Evolutionary conservation across 352 stramenopile genomes (phyloP).

Genomic region (Pythium insidiosum): DNA sequence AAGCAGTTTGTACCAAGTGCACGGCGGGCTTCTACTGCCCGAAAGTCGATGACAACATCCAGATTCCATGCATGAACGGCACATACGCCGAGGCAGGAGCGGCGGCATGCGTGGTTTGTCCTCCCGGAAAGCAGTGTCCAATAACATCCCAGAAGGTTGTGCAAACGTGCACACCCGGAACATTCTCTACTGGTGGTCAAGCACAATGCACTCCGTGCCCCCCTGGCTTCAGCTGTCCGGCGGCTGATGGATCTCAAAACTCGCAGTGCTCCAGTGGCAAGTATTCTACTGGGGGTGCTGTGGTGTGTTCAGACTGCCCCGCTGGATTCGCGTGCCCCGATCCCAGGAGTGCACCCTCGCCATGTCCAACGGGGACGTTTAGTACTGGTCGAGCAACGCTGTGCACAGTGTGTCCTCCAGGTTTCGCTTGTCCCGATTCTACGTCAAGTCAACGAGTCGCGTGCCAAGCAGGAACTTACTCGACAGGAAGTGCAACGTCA

Average conservation of each 20-base stretch:
- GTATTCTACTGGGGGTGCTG: conserved; percentile 25
- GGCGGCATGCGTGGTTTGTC: conserved; percentile 35
- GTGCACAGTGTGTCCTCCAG: conserved; percentile 57
- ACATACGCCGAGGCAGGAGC: conserved; percentile 40
- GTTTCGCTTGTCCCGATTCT: conserved; percentile 66
- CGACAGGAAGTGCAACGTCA: conserved; percentile 28
- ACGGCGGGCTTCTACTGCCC: conserved; percentile 51
- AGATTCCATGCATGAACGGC: conserved; percentile 36
- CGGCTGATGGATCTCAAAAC: conserved; percentile 38
- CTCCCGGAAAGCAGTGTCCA: conserved; percentile 54
- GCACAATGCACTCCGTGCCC: conserved; percentile 34
- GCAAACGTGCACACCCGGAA: conserved; percentile 37
- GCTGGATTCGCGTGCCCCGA: conserved; percentile 44
- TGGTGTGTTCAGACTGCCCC: conserved; percentile 60
- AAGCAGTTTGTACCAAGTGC: conserved; percentile 47
- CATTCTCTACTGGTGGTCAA: conserved; percentile 54
- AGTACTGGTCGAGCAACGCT: conserved; percentile 34
- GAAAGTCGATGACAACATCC: conserved; percentile 25
- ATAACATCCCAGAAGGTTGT: conserved; percentile 24
- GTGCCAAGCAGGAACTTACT: conserved; percentile 53
- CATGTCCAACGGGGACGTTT: conserved; percentile 52
- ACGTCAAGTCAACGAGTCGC: conserved; percentile 32
- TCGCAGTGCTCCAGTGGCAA: conserved; percentile 28
- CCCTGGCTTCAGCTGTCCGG: conserved; percentile 44
- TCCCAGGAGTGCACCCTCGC: conserved; percentile 17